Evolutionary conservation across 1,284 basidiomycete genomes (phyloP), one percentile per base, ranked within the genome.

Genomic region (Xanthoconium separans): DNA sequence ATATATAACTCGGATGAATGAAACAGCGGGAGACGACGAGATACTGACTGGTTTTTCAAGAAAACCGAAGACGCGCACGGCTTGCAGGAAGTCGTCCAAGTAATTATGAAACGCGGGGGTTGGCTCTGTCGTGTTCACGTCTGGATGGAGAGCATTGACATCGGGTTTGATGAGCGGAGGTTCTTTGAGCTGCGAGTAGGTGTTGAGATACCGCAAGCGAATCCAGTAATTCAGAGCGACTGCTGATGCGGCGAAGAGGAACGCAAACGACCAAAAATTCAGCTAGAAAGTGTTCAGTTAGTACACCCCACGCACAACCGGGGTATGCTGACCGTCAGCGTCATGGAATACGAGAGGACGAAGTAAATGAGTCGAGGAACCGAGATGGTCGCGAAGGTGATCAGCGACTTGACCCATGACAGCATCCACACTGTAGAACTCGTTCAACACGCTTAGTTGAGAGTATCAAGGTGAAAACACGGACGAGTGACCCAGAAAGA

Each of bases 51-150:
- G 94, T 72, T 95, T 95, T 73, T 97, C 94, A 30, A 97, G 78
- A 69, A 96, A 98, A 22, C 95, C 95, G 65, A 98, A 98, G 11
- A 98, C 91, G 51, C 94, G 83, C 54, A 98, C 91, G 6, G 95
- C 95, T 60, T 95, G 89, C 44, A 98, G 72, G 66, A 98, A 97
- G 65, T 98, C 95, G 68, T 97, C 95, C 31, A 98, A 79, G 66
- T 97, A 97, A 65, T 95, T 95, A 68, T 95, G 93, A 65, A 97
- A 94, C 5, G 85, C 82, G 7, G 88, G 81, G 0, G 86, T 80
- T n/a, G 82, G 75, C 55, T 89, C 88, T 63, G 77, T 70, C 16
- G 58, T 82, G 57, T 92, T 92, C n/a, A 93, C 86, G 67, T 94
- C 92, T 3, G 93, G 92, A 72, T 95, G 92, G 36, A 90, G 78